These are phyloP conservation scores for Lactifluus piperatus DNA, from an alignment of 768 basidiomycete genomes.

Conservation along the genomic window DNA sequence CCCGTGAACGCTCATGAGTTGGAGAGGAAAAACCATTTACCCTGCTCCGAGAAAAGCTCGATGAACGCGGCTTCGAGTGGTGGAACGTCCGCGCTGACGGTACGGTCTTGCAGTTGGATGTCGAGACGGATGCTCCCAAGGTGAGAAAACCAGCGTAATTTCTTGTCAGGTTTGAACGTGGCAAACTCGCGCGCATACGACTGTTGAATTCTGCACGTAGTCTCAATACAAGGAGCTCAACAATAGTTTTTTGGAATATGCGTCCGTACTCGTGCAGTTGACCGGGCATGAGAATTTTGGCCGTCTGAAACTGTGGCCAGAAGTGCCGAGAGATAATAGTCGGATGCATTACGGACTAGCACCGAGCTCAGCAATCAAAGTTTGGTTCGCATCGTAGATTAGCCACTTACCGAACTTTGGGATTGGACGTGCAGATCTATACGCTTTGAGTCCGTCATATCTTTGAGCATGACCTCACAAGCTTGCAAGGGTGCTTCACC, in stretches of 20 bases:
- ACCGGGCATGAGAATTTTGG: constrained; percentile 71
- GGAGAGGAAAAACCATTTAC: constrained; percentile 32
- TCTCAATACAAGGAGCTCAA: background rate
- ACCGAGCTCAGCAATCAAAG: background rate
- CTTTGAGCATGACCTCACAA: constrained; percentile 97
- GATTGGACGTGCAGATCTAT: constrained; percentile 84
- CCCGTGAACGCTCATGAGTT: too few species aligned
- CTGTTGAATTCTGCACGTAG: constrained; percentile 52
- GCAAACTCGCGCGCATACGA: constrained; percentile 69
- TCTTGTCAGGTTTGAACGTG: constrained; percentile 89
- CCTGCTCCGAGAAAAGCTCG: constrained; percentile 69
- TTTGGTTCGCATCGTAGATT: background rate
- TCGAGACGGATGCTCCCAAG: constrained; percentile 79
- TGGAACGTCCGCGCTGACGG: constrained; percentile 62
- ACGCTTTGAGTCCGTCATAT: constrained; percentile 90
- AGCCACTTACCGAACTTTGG: constrained; percentile 46
- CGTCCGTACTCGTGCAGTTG: constrained; percentile 68
- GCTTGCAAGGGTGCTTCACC: constrained; percentile 89
- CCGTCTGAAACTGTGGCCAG: constrained; percentile 82
- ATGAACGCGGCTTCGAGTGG: constrained; percentile 89
- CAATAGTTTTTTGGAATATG: background rate
- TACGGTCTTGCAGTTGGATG: constrained; percentile 76
- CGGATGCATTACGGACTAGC: constrained; percentile 68
- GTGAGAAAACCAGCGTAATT: constrained; percentile 80
- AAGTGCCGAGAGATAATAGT: constrained; percentile 90